Evolutionary conservation across 306 rosid species (phyloP), one percentile per base, ranked within the genome.

Genomic region (Calophaca sinica): DNA sequence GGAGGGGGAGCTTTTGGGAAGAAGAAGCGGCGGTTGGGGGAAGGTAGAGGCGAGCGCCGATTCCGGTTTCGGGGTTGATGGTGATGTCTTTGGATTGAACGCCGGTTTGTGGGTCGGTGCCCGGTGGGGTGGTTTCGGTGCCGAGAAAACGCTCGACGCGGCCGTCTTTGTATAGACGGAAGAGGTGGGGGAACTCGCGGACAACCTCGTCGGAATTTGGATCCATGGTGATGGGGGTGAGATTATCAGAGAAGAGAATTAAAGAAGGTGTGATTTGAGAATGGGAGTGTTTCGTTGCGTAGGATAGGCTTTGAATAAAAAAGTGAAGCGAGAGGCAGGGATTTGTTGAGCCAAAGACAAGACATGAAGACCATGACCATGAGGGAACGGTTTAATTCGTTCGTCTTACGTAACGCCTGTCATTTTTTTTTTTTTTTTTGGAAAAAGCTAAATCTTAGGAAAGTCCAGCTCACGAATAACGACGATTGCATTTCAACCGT

Each of bases 151-250:
- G 82, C 13, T 91, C 85, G 2, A 88, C 28, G n/a, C 60, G 83
- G 5, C 97, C 94, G 9, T 91, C 89, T 73, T 89, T 89, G 88
- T 87, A 85, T 35, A 82, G 4, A 32, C 83, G 80, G 72, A 87
- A 4, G 46, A 86, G 31, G 13, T 46, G 73, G 35, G 87, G 84
- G 55, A 84, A 61, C 11, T 89, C 86, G 0, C 61, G 83, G 36
- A 64, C 64, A 7, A 88, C 10, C 6, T 85, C 77, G 6, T 44
- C 20, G 10, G 64, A 1, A 41, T 7, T 42, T 13, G 65, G 32
- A 71, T 71, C 78, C 88, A 81, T 85, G 12, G 54, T 2, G 12
- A 3, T 52, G 26, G 20, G 2, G n/a, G 2, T 20, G 9, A 9
- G 11, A 42, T 42, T 2, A 3, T 28, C 3, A 2, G 4, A 10